Evolutionary conservation across 2,329 filamentous ascomycete species (phyloP).

Genomic region (Aspergillus vadensis): DNA sequence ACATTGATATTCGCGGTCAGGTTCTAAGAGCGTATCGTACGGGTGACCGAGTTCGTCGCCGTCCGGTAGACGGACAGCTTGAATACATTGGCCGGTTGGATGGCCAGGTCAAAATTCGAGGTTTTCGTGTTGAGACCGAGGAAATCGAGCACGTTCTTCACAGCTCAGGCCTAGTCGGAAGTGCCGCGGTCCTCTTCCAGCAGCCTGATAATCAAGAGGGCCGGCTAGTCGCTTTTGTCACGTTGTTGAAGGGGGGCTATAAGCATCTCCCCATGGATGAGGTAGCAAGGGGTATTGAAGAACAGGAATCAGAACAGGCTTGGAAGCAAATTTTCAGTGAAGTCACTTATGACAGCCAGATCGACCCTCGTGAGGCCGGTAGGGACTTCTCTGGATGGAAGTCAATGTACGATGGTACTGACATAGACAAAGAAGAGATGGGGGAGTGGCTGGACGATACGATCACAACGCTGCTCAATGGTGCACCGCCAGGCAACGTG

Average conservation of each 20-base stretch:
- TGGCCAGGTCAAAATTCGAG: slow-evolving; percentile 10
- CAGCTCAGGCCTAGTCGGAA: background rate
- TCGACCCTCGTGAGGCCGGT: background rate
- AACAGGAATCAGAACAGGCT: background rate
- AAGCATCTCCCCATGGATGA: background rate
- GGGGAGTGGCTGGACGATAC: slow-evolving; percentile 9
- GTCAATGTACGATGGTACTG: slow-evolving; percentile 8
- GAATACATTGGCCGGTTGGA: slow-evolving; percentile 9
- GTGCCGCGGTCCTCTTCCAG: background rate
- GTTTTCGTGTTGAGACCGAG: slow-evolving; percentile 4
- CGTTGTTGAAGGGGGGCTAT: background rate
- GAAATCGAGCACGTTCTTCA: slow-evolving; percentile 6
- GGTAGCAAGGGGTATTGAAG: background rate
- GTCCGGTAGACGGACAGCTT: slow-evolving; percentile 1
- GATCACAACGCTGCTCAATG: background rate
- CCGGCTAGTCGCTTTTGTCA: slow-evolving; percentile 6
- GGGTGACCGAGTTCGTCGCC: slow-evolving; percentile 1
- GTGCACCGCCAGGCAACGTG: background rate
- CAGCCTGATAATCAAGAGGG: background rate
- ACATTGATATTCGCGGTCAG: background rate
- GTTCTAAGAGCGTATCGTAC: background rate
- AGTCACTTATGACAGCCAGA: background rate
- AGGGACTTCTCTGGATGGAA: slow-evolving; percentile 8
- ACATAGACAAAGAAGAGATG: slow-evolving; percentile 4
- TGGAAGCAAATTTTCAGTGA: slow-evolving; percentile 1